Conservation (phyloP, 257 asterid species). For the Cinchona pubescens region DNA sequence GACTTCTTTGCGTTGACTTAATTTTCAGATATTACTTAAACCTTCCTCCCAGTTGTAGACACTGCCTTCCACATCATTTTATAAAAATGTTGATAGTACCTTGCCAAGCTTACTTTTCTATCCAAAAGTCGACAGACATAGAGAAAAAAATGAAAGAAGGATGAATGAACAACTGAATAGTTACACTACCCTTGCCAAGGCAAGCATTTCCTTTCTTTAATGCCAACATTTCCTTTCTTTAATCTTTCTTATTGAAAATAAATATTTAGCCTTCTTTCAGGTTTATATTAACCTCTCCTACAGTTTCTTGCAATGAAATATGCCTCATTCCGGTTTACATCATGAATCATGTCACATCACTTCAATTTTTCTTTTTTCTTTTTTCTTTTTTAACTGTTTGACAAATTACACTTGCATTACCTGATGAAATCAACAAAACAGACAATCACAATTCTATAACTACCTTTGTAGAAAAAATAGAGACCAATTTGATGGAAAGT, state of each 20-base stretch:
- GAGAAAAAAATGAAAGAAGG: not conserved
- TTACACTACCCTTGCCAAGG: not conserved
- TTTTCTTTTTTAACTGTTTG: not conserved
- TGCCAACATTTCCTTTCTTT: not conserved
- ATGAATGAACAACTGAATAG: not conserved
- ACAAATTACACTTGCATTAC: not conserved
- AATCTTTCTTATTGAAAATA: not conserved
- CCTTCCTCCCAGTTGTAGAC: too few relatives aligned
- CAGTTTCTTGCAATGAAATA: not conserved
- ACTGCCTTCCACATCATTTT: too few relatives aligned
- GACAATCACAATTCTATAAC: not conserved
- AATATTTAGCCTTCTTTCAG: not conserved
- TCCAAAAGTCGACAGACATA: slow-evolving; percentile 3
- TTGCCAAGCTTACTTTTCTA: not conserved
- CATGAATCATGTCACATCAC: not conserved
- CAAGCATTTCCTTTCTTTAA: too few relatives aligned
- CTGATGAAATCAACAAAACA: not conserved
- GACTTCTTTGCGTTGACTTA: not conserved
- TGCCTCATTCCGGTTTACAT: not conserved
- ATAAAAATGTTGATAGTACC: too few relatives aligned
- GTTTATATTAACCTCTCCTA: not conserved
- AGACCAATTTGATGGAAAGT: not conserved
- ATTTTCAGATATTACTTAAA: not conserved
- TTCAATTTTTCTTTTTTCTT: not conserved
- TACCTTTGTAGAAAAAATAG: not conserved